Base-by-base conservation (phyloP, 805 yeast species). In the Hanseniaspora clermontiae region DNA sequence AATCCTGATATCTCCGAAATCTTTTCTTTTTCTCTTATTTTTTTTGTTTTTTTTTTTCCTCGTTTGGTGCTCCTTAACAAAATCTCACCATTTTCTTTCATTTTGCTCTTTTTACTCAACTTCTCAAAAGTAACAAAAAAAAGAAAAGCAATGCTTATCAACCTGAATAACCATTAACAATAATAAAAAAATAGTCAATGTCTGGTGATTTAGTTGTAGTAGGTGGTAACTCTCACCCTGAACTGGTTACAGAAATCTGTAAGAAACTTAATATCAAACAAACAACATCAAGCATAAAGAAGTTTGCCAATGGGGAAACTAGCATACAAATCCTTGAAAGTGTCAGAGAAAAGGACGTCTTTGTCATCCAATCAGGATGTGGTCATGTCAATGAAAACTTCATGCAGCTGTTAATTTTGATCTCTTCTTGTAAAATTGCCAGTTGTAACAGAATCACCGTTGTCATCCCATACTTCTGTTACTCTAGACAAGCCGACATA, bases 271-370 rank as follows among this genome's bases (percentile, higher is more conserved):
- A 88, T n/a, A 73, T 89, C 15, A 82, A 82, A 27, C 78, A 80
- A 58, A 90, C 95, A 7, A 73, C 76, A 31, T 86, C 84, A 17
- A 74, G 74, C 48, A 74, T 82, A 58, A 79, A 79, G 59, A 83
- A 83, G 66, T 79, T 80, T 65, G 83, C 91, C 59, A 93, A 93
- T 66, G 99, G 98, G 55, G 99, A 93, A 66, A 90, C 96, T 4
- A 82, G 91, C 32, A 87, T 93, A 58, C 84, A 83, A 57, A 80
- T 93, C 57, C 77, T 77, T 55, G 95, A 89, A 64, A 85, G 95
- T 12, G 97, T 93, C 27, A 78, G 99, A 65, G 97, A 90, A 61
- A 93, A 93, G 70, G 97, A 93, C 67, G 97, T 93, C 7, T 93
- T 84, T 65, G 89, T 89, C 46, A 77, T 90, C 51, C 96, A 89